Conservation (phyloP, 2,329 filamentous ascomycete species). For the Colletotrichum lupini region DNA sequence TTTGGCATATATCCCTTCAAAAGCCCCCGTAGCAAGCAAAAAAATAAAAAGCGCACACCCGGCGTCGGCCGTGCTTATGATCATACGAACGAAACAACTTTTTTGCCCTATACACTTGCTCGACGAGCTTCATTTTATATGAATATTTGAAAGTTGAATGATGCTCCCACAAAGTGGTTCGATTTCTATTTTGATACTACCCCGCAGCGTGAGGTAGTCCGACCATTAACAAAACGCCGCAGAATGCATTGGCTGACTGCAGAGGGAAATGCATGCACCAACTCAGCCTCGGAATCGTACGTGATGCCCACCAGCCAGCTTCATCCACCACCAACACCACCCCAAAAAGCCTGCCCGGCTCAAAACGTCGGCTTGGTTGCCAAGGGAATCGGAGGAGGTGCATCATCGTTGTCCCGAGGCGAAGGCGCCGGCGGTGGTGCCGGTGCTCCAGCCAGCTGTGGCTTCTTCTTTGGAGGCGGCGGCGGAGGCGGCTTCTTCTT, state of each 20-base stretch:
- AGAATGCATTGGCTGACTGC: constrained; percentile 14
- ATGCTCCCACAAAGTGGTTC: neutral
- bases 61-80: constrained; percentile 27
- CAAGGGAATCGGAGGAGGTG: constrained; percentile 64
- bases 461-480: constrained; percentile 65
- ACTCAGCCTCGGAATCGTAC: neutral
- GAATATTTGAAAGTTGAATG: neutral
- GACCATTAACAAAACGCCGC: constrained; percentile 22
- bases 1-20: constrained; percentile 38
- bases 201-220: neutral
- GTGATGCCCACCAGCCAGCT: neutral
- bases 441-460: constrained; percentile 45
- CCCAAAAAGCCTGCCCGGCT: constrained; percentile 36
- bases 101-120: neutral
- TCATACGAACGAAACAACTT: neutral
- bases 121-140: neutral
- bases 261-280: neutral
- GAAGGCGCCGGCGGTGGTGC: constrained; percentile 24
- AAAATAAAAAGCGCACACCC: constrained; percentile 28
- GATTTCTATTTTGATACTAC: neutral
- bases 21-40: constrained; percentile 34
- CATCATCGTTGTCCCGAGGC: constrained; percentile 41
- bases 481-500: constrained; percentile 68
- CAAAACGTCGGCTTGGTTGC: constrained; percentile 61
- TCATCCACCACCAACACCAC: neutral